Conservation (phyloP, 1,284 basidiomycete species). For the Singerocomus inundabilis region DNA sequence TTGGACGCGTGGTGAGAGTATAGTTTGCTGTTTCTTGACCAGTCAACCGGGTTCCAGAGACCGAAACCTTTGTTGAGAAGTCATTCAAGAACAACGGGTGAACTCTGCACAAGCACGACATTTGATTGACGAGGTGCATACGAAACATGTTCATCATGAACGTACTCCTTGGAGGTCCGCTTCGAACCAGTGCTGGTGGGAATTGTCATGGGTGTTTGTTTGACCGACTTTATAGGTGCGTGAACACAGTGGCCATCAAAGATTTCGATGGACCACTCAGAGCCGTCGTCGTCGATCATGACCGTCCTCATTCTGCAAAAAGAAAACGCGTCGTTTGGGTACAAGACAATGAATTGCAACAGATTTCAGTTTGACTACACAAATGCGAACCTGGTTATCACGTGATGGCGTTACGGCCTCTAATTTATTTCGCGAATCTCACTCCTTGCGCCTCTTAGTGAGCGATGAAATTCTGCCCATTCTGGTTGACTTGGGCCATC, state of each 20-base stretch:
- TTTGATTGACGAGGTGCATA: slow-evolving; percentile 11
- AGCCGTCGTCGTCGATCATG: slow-evolving; percentile 16
- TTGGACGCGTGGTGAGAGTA: not conserved
- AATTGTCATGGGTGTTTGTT: slow-evolving; percentile 23
- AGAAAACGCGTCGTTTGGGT: slow-evolving; percentile 1
- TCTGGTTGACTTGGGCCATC: not conserved
- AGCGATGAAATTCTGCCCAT: no score
- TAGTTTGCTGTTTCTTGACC: not conserved
- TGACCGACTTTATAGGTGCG: slow-evolving; percentile 14
- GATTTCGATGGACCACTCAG: slow-evolving; percentile 35
- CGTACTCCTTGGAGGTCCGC: slow-evolving; percentile 16
- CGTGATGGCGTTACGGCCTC: slow-evolving; percentile 13
- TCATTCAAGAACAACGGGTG: slow-evolving; percentile 15
- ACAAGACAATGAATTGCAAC: no score
- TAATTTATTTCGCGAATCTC: no score
- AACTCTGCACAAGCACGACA: slow-evolving; percentile 9
- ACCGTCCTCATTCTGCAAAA: slow-evolving; percentile 16
- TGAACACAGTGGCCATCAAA: slow-evolving; percentile 22
- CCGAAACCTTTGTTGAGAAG: slow-evolving; percentile 13
- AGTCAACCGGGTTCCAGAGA: not conserved
- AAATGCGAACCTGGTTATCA: slow-evolving; percentile 11
- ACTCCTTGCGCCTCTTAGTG: no score
- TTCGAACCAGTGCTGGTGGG: not conserved
- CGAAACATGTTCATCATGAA: slow-evolving; percentile 14
- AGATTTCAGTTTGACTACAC: not conserved